Conservation (phyloP, 176 grass and related monocot genomes). For the Elaeis guineensis region DNA sequence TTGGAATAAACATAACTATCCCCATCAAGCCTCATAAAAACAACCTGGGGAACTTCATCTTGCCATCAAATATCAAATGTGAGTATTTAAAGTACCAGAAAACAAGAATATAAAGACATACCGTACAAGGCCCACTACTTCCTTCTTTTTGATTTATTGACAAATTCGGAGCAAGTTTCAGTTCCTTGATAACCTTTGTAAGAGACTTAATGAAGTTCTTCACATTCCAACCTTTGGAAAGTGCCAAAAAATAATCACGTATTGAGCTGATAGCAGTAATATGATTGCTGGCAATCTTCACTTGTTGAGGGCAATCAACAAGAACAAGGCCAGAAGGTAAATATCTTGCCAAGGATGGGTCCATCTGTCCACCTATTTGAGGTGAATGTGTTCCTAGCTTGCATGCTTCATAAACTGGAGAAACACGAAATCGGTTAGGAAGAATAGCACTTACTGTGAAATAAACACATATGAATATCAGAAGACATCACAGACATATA, state of each 20-base stretch:
- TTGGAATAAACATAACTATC: too few relatives aligned
- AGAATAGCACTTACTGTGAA: too few relatives aligned
- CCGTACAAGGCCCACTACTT: conserved; percentile 69
- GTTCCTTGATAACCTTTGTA: conserved; percentile 61
- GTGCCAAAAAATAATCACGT: conserved; percentile 57
- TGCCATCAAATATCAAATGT: conserved; percentile 14
- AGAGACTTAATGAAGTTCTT: conserved; percentile 65
- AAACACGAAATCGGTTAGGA: conserved; percentile 5
- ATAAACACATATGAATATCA: too few relatives aligned
- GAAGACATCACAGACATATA: too few relatives aligned
- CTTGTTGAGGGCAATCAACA: conserved; percentile 75
- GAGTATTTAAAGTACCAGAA: conserved; percentile 8
- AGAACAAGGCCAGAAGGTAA: conserved; percentile 76
- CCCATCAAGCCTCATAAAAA: too few relatives aligned
- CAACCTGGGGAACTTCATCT: too few relatives aligned
- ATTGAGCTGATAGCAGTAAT: conserved; percentile 59
- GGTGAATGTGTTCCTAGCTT: conserved; percentile 82
- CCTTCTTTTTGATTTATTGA: conserved; percentile 82
- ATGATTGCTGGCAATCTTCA: conserved; percentile 50
- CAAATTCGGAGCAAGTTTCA: conserved; percentile 61
- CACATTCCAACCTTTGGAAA: conserved; percentile 82
- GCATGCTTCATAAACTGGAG: conserved; percentile 87
- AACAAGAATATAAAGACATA: conserved; percentile 27
- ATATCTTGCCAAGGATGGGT: conserved; percentile 50
- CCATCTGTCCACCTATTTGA: conserved; percentile 59